Conservation (phyloP, 2,329 filamentous ascomycete species). For the Dactylellina leptospora region DNA sequence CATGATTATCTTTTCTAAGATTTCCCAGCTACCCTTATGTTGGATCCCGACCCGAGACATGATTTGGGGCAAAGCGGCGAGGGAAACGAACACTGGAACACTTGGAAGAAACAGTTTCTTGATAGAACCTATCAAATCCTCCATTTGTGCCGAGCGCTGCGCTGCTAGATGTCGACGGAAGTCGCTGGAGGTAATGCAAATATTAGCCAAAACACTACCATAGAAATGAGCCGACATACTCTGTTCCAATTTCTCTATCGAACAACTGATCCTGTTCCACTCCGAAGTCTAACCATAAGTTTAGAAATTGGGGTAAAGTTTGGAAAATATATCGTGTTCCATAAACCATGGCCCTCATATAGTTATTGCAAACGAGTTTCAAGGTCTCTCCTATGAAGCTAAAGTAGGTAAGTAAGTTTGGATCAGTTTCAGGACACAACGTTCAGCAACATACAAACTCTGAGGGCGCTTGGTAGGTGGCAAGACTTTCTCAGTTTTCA, state of each 20-base stretch:
- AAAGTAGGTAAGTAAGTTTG: not conserved
- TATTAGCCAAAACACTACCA: slow-evolving; percentile 19
- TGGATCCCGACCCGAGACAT: slow-evolving; percentile 94
- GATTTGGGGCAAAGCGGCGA: slow-evolving; percentile 82
- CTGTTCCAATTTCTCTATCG: slow-evolving; percentile 64
- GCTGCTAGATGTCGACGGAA: slow-evolving; percentile 64
- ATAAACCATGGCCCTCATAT: slow-evolving; percentile 82
- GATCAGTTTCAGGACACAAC: not conserved
- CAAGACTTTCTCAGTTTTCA: slow-evolving; percentile 85
- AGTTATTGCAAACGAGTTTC: slow-evolving; percentile 92
- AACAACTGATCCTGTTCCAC: slow-evolving; percentile 73
- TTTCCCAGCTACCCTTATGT: slow-evolving; percentile 77
- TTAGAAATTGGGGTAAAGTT: slow-evolving; percentile 88
- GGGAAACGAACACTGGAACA: slow-evolving; percentile 69
- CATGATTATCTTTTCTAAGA: slow-evolving; percentile 79
- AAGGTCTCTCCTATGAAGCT: slow-evolving; percentile 80
- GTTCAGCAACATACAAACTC: slow-evolving; percentile 64
- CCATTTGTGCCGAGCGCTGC: slow-evolving; percentile 72
- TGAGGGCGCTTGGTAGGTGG: slow-evolving; percentile 79
- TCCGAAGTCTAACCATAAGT: slow-evolving; percentile 92
- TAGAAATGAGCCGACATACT: slow-evolving; percentile 58
- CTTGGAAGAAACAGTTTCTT: slow-evolving; percentile 73
- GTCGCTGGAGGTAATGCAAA: slow-evolving; percentile 56
- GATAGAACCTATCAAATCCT: slow-evolving; percentile 75
- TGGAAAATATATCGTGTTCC: slow-evolving; percentile 97